Evolutionary conservation across 2,329 filamentous ascomycete species (phyloP), one percentile per base, ranked within the genome.

Genomic region (Sporothrix dimorphospora): DNA sequence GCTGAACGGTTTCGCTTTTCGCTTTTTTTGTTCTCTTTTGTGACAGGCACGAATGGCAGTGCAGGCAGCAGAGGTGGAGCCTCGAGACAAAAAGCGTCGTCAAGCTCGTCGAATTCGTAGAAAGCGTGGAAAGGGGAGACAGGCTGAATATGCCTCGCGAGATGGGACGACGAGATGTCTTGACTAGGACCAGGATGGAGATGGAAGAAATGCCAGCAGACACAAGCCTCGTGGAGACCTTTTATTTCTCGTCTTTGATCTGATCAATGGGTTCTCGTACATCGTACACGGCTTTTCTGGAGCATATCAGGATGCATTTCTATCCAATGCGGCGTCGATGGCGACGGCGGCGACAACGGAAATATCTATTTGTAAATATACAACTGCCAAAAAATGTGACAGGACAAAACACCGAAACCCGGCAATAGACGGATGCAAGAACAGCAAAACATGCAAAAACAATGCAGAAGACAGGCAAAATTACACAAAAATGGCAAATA

Each of bases 11-110:
- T 21, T 45, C 21, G 11, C 21, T 38, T 51, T 21, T 19, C 21
- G 11, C 21, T 38, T 51, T 21, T 19, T 0, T 47, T 40, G 19
- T 21, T 21, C 30, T 11, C 9, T 11, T 57, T 19, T 16, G 27
- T 40, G n/a, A 45, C 21, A 12, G 38, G 12, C 6, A 38, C 16
- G 34, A 11, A 19, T 34, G 65, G 65, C 65, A 51, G n/a, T 55
- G 63, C 42, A 69, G 66, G 66, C 66, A 69, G 66, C 47, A 69
- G 21, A 55, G 49, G 47, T 59, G 38, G 53, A 53, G 21, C 40
- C 68, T 38, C 24, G 45, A 30, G 49, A 42, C 12, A 40, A 6
- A 45, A 45, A 57, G 53, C 12, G 27, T 30, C 21, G 24, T 16
- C 21, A 16, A 6, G n/a, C n/a, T 63, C 38, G 59, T 65, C n/a